Conservation (phyloP, 2,329 filamentous ascomycete genomes). For the Rutstroemia sp. region DNA sequence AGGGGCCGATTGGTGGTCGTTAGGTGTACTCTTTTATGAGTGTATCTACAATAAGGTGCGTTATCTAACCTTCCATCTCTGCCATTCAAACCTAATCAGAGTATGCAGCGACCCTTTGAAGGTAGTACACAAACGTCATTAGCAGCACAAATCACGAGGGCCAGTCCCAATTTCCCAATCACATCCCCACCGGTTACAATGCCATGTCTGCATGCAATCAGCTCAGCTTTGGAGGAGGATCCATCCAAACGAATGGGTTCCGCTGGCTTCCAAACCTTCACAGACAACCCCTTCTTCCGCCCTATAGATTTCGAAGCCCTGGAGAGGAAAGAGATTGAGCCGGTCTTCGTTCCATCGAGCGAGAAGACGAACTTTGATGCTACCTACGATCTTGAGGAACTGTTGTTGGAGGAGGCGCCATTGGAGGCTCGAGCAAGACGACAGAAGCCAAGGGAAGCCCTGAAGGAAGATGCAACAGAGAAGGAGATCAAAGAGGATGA, state of each 20-base stretch:
- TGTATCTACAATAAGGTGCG: conserved; percentile 97
- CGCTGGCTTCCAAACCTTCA: conserved; percentile 75
- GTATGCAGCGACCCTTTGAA: conserved; percentile 75
- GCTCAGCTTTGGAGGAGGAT: conserved; percentile 73
- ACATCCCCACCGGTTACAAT: conserved; percentile 87
- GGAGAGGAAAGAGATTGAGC: conserved; percentile 80
- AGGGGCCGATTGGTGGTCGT: conserved; percentile 96
- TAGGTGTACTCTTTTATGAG: conserved; percentile 97
- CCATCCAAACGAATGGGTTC: conserved; percentile 76
- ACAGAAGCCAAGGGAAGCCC: conserved; percentile 84
- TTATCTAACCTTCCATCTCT: conserved; percentile 7
- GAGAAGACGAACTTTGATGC: conserved; percentile 99
- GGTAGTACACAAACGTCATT: conserved; percentile 78
- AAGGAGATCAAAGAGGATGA: conserved; percentile 94
- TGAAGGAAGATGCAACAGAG: conserved; percentile 90
- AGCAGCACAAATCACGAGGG: conserved; percentile 72
- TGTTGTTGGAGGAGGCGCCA: conserved; percentile 88
- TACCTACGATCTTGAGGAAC: conserved; percentile 92
- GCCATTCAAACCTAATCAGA: conserved; percentile 3
- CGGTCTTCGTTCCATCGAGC: conserved; percentile 85
- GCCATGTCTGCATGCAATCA: conserved; percentile 82
- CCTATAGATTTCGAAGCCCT: conserved; percentile 76
- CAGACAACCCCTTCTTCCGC: conserved; percentile 82
- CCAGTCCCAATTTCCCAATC: conserved; percentile 80
- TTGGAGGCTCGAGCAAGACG: conserved; percentile 85